Percentiles rank a stretch among this genome's conserved stretches.
Evolutionary conservation across 768 basidiomycete species (phyloP).

Genomic region (Pulveroboletus frians): DNA sequence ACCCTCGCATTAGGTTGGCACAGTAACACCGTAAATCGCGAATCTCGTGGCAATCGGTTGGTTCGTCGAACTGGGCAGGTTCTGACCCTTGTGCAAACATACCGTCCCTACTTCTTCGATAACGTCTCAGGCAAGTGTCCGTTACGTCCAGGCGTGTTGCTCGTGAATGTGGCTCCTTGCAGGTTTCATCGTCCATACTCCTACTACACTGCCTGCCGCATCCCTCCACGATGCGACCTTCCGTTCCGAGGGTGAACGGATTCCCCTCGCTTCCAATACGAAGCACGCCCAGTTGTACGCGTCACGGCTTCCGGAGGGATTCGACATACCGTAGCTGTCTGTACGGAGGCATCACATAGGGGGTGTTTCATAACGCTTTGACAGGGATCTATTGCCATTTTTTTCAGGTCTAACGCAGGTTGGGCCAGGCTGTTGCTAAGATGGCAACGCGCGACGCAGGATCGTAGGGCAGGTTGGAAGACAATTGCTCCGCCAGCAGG

Average conservation of each 20-base stretch:
- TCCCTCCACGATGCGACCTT: constrained; percentile 29
- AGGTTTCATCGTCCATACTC: constrained; percentile 35
- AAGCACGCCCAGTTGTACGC: constrained; percentile 16
- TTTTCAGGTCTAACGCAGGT: too few relatives aligned
- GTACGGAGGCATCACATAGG: constrained; percentile 7
- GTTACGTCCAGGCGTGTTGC: neutral
- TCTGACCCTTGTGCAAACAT: constrained; percentile 31
- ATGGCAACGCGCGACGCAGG: too few relatives aligned
- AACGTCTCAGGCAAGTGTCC: constrained; percentile 32
- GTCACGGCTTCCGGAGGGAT: constrained; percentile 27
- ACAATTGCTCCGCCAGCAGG: too few relatives aligned
- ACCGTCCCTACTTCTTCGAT: constrained; percentile 27
- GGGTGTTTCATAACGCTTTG: too few relatives aligned
- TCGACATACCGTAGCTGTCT: constrained; percentile 10
- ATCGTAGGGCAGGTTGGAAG: too few relatives aligned
- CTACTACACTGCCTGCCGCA: constrained; percentile 27
- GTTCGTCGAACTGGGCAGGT: constrained; percentile 26
- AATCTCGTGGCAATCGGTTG: too few relatives aligned
- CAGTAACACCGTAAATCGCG: too few relatives aligned
- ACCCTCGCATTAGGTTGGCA: too few relatives aligned
- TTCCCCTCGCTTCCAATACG: constrained; percentile 23
- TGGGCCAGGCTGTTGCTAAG: too few relatives aligned
- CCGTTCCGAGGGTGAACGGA: constrained; percentile 35
- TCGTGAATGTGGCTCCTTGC: neutral
- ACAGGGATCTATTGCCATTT: too few relatives aligned